Conservation (phyloP, 192 early-diverging fungal genomes). For the Coemansia sp. region DNA sequence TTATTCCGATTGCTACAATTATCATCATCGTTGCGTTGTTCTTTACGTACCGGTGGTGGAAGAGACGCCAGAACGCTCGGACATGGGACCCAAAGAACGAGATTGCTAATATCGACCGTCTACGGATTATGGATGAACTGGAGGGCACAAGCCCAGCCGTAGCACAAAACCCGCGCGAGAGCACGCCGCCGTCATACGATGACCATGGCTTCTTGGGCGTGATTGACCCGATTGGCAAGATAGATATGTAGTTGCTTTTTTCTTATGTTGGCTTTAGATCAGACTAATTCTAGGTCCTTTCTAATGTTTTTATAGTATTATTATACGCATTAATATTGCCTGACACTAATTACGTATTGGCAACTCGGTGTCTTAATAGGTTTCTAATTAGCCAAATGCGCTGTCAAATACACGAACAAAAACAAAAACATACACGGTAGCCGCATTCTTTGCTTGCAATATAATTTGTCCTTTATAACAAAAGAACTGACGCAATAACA, state of each 20-base stretch:
- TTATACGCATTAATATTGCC: not conserved
- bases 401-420: no score
- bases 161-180: not conserved
- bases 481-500: not conserved
- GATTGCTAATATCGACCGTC: slow-evolving; percentile 29
- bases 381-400: no score
- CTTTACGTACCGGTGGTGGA: slow-evolving; percentile 46
- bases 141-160: not conserved
- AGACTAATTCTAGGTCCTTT: not conserved
- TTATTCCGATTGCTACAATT: slow-evolving; percentile 33
- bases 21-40: slow-evolving; percentile 30
- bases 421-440: not conserved
- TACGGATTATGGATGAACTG: slow-evolving; percentile 34
- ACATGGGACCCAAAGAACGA: slow-evolving; percentile 50
- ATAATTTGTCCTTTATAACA: not conserved
- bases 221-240: not conserved
- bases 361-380: no score
- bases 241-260: not conserved
- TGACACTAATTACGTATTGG: no score
- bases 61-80: slow-evolving; percentile 19
- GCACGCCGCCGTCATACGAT: slow-evolving; percentile 20
- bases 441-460: not conserved
- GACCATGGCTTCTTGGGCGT: slow-evolving; percentile 17
- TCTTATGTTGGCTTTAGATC: not conserved
- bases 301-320: not conserved